Percentiles rank a stretch among this genome's conserved stretches.
Conservation (phyloP, 2,329 filamentous ascomycete genomes). For the Trichoderma citrinoviride region DNA sequence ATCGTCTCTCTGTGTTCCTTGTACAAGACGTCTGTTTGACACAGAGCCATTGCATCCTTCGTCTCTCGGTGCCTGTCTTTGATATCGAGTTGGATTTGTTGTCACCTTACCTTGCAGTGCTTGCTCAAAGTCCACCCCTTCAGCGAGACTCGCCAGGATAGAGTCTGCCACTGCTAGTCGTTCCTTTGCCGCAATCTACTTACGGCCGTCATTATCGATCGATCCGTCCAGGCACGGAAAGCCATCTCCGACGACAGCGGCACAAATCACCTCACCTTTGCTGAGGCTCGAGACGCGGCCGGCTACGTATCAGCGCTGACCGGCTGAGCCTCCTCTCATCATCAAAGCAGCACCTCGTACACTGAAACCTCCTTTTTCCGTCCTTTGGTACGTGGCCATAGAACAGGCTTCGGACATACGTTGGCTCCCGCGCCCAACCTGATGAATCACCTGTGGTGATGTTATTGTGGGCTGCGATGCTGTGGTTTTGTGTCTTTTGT, state of each 20-base stretch:
- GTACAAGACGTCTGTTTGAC: neutral
- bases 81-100: neutral
- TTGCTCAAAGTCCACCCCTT: neutral
- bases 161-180: neutral
- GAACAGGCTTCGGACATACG: constrained; percentile 12
- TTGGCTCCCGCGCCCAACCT: constrained; percentile 14
- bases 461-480: constrained; percentile 12
- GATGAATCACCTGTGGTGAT: constrained; percentile 17
- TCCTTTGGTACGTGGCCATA: constrained; percentile 10
- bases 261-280: constrained; percentile 7
- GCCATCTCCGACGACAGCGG: neutral
- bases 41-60: neutral
- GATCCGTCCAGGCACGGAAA: neutral
- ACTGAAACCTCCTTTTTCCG: neutral
- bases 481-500: neutral
- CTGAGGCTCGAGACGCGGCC: neutral
- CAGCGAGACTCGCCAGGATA: neutral
- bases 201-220: constrained; percentile 12
- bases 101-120: neutral
- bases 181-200: neutral
- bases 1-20: neutral
- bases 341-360: too few relatives aligned
- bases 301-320: neutral
- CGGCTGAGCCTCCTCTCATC: neutral
- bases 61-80: neutral